phyloP scores from a whole-genome alignment of 768 basidiomycete species.

The Mycena venus region DNA sequence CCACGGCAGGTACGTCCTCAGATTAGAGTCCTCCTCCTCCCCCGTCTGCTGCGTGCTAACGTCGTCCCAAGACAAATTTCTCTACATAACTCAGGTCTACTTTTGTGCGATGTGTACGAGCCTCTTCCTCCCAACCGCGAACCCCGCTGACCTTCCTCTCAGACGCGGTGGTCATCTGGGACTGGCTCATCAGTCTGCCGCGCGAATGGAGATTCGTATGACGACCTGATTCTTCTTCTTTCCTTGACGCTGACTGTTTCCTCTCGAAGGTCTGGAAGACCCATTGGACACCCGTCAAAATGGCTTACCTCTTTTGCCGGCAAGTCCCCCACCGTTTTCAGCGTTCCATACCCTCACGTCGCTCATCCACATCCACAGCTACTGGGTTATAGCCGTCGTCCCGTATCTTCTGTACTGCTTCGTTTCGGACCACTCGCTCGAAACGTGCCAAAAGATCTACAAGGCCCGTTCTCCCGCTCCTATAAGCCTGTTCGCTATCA shows the following conservation, averaged over 20 bases:
- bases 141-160: conserved; percentile 11
- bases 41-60: conserved; percentile 51
- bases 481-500: background rate
- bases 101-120: conserved; percentile 87
- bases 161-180: conserved; percentile 90
- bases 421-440: conserved; percentile 74
- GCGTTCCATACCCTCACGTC: conserved; percentile 19
- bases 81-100: conserved; percentile 77
- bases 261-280: conserved; percentile 80
- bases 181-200: conserved; percentile 85
- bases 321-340: conserved; percentile 50
- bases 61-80: conserved; percentile 80
- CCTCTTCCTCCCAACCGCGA: conserved; percentile 9
- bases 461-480: conserved; percentile 54
- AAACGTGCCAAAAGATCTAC: conserved; percentile 78
- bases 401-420: conserved; percentile 86
- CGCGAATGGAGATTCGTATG: conserved; percentile 84
- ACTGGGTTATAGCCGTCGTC: conserved; percentile 86
- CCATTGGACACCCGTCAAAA: conserved; percentile 87
- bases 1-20: conserved; percentile 29
- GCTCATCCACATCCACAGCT: conserved; percentile 63
- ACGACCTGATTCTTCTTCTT: conserved; percentile 32
- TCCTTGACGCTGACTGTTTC: conserved; percentile 33
- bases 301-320: conserved; percentile 89
- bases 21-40: conserved; percentile 3